Base-by-base conservation (phyloP, 805 yeast species). In the Zygotorulaspora danielsina region DNA sequence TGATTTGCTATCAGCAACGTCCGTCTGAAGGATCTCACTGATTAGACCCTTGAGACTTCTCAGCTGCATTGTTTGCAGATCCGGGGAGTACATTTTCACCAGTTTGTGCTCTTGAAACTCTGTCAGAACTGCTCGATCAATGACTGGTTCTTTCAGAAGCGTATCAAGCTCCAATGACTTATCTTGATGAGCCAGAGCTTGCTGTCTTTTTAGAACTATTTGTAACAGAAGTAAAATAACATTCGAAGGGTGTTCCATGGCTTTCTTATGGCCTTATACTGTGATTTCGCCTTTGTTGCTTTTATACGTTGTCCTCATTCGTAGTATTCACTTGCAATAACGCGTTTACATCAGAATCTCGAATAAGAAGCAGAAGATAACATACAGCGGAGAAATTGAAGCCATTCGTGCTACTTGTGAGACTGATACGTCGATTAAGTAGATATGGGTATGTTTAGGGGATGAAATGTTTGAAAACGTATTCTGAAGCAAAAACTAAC, bases 191-290 rank as follows among this genome's bases (percentile, higher is more conserved):
- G 48, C 41, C 17, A 59, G 33, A 13, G 27, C 34, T 35, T 59
- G 60, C 29, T 61, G 66, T 6, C 62, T 48, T 18, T 51, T 50
- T 11, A 61, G 41, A 6, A 51, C 29, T 2, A 56, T 44, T 32
- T 61, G 66, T 11, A 61, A 35, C 7, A 60, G 40, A 12, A 61
- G 39, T 4, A 61, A 45, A 2, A 46, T 30, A n/a, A 56, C 46
- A 32, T 56, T 56, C 2, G 52, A 33, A 3, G 59, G 55, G 25
- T 48, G 48, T 6, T 41, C 45, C 50, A 46, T 46, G 20, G n/a
- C 19, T 15, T 20, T 25, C 24, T 12, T 18, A 27, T 10, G 3
- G 12, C 16, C 5, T 15, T 11, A 12, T 11, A 19, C 6, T 10
- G n/a, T 17, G 20, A n/a, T n/a, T n/a, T 17, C 19, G 19, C 27